A percentile compares a stretch with the other conserved stretches of the same genome.
Evolutionary conservation across 345 rosid species (phyloP).

Genomic region (Euphorbia pulcherrima): DNA sequence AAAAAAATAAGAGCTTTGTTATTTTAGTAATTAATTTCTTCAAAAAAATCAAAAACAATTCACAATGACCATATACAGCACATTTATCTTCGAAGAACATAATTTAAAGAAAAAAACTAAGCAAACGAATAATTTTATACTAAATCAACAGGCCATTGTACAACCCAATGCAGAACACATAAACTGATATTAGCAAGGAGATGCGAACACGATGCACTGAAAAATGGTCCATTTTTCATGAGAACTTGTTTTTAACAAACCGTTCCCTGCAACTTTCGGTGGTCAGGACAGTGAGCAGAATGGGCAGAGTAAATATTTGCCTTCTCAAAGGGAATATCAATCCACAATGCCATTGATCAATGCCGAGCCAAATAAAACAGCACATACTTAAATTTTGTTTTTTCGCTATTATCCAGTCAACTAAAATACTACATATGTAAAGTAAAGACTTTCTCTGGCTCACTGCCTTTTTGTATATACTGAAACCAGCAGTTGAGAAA

Average conservation of each 20-base stretch:
- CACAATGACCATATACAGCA: not conserved
- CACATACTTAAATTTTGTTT: not conserved
- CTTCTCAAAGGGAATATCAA: conserved; percentile 1
- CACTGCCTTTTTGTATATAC: not conserved
- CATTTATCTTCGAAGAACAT: not conserved
- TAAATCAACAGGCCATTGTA: not conserved
- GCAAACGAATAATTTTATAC: not conserved
- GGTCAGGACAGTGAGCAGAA: not conserved
- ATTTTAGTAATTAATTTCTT: not conserved
- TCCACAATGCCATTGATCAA: not conserved
- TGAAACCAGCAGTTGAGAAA: not conserved
- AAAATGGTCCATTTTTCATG: not conserved
- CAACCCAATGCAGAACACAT: not conserved
- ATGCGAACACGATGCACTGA: not conserved
- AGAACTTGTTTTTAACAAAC: not conserved
- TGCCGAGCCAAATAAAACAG: not conserved
- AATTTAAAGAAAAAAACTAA: not conserved
- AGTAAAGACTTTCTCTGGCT: not conserved
- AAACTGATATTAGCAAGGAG: not conserved
- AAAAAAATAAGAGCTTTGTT: not conserved
- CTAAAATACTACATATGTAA: not conserved
- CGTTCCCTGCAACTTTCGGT: not conserved
- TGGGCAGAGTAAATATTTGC: not conserved
- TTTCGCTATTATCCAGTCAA: not conserved
- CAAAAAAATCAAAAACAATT: not conserved